These are phyloP conservation scores for Chaetomium sp. DNA, from an alignment of 2,329 filamentous ascomycete genomes.

Conservation along the genomic window DNA sequence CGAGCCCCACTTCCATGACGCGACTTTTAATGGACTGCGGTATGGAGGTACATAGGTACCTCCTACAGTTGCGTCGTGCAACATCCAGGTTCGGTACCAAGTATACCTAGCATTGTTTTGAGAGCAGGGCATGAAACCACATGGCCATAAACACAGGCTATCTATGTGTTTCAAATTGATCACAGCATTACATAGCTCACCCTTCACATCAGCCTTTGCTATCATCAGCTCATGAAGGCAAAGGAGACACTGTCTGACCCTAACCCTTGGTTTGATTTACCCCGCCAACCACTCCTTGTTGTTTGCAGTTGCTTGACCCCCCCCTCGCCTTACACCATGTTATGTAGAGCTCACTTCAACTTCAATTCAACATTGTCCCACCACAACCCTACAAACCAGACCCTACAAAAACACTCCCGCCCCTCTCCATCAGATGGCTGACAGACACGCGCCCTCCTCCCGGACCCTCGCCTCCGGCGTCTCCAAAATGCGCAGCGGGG, in stretches of 20 bases:
- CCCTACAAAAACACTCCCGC: background rate
- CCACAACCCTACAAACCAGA: background rate
- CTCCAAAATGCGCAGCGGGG: slow-evolving; percentile 24
- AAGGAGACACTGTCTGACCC: background rate
- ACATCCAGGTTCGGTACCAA: background rate
- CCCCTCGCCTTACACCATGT: too few species aligned
- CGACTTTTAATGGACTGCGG: slow-evolving; percentile 31
- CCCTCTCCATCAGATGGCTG: slow-evolving; percentile 28
- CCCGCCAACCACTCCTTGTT: slow-evolving; percentile 10
- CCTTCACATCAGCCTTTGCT: background rate
- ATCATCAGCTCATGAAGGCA: background rate
- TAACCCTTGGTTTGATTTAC: slow-evolving; percentile 12
- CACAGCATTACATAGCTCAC: background rate
- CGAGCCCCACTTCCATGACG: slow-evolving; percentile 35
- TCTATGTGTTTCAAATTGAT: background rate
- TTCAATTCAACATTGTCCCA: background rate
- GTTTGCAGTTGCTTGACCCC: background rate
- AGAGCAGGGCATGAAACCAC: background rate
- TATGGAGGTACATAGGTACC: background rate
- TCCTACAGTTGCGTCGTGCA: background rate
- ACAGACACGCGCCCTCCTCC: slow-evolving; percentile 30
- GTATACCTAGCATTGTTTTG: background rate
- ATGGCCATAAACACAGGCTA: background rate
- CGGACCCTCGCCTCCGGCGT: slow-evolving; percentile 22
- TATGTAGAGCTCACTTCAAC: slow-evolving; percentile 2